These are phyloP conservation scores for Microdochium paspali DNA, from an alignment of 2,329 filamentous ascomycete species.

Conservation along the genomic window DNA sequence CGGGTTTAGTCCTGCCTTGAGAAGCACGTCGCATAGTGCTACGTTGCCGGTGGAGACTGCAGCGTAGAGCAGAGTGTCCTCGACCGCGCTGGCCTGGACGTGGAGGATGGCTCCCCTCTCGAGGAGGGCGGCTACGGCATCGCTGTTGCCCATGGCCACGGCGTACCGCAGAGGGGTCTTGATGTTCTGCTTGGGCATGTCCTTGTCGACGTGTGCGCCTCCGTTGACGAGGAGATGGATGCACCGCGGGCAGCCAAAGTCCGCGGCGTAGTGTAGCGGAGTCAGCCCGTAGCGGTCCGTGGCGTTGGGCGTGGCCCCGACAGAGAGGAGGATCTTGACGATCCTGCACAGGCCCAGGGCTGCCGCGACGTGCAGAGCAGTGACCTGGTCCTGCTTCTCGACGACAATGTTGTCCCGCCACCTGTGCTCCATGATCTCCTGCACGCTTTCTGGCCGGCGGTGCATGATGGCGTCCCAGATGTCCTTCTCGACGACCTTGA, in stretches of 20 bases:
- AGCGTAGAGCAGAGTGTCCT: constrained; percentile 5
- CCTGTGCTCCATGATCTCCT: constrained; percentile 4
- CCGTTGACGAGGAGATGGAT: constrained; percentile 3
- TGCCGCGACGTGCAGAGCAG: constrained; percentile 5
- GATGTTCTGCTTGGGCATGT: constrained; percentile 2
- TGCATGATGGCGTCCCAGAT: constrained; percentile 7
- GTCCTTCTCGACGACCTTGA: constrained; percentile 5
- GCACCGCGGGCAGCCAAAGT: constrained; percentile 5
- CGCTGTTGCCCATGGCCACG: constrained; percentile 2
- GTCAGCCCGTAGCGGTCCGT: constrained; percentile 3
- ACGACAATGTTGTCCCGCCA: constrained; percentile 6
- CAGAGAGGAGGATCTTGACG: constrained; percentile 3
- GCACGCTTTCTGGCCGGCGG: constrained; percentile 2
- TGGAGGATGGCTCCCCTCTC: constrained; percentile 3
- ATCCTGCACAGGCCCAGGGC: constrained; percentile 4
- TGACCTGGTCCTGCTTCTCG: constrained; percentile 4
- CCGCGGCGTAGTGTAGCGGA: constrained; percentile 7
- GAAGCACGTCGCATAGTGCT: constrained; percentile 1
- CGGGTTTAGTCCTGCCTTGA: constrained; percentile 3
- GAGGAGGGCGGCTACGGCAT: constrained; percentile 1
- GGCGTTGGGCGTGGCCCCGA: constrained; percentile 4
- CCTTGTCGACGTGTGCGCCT: constrained; percentile 2
- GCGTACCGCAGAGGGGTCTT: constrained; percentile 6
- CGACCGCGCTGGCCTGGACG: constrained; percentile 1
- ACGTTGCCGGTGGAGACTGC: constrained; percentile 3